phyloP scores from a whole-genome alignment of 192 early-diverging fungal genomes.

The Coemansia sp. region DNA sequence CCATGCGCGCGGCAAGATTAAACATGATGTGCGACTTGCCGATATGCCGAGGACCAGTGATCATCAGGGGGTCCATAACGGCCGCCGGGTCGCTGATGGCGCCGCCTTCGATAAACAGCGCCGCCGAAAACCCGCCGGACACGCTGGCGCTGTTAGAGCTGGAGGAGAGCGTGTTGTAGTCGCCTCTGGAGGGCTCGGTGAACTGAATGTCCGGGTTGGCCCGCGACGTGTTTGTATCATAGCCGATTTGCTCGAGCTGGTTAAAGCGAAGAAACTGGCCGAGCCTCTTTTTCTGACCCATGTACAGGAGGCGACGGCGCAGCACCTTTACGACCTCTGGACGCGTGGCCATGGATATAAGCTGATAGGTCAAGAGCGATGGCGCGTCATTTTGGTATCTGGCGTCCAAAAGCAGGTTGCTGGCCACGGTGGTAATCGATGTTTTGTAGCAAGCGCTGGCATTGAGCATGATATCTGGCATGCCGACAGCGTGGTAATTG shows the following conservation, averaged over 20 bases:
- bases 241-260: too few species aligned
- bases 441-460: not conserved
- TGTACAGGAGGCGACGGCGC: constrained; percentile 10
- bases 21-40: constrained; percentile 40
- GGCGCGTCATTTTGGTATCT: constrained; percentile 3
- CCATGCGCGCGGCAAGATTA: constrained; percentile 18
- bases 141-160: not conserved
- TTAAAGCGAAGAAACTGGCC: too few species aligned
- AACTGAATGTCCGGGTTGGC: too few species aligned
- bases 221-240: too few species aligned
- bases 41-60: constrained; percentile 27
- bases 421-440: not conserved
- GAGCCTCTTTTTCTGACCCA: constrained; percentile 7
- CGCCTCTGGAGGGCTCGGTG: too few species aligned
- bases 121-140: not conserved
- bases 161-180: not conserved
- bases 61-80: constrained; percentile 7
- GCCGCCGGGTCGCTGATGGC: not conserved
- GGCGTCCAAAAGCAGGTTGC: constrained; percentile 2
- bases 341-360: constrained; percentile 9
- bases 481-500: not conserved
- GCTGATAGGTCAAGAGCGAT: constrained; percentile 6
- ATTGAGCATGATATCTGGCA: constrained; percentile 4
- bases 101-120: constrained; percentile 5
- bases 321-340: constrained; percentile 15